Conservation (phyloP, 768 basidiomycete genomes). For the Rhodotorula diobovata region DNA sequence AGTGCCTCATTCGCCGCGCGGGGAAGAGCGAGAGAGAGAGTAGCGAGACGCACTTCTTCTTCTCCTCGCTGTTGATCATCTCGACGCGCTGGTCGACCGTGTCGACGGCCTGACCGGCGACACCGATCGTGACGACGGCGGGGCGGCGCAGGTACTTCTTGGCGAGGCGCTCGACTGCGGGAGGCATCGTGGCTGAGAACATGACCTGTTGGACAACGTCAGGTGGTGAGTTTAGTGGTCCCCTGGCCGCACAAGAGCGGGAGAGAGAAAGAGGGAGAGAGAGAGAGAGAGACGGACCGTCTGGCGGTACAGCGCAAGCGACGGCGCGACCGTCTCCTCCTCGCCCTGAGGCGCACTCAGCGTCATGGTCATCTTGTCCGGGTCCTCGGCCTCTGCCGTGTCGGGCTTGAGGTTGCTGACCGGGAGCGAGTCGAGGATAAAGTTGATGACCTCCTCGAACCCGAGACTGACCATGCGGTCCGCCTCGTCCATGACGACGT, state of each 20-base stretch:
- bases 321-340: constrained; percentile 12
- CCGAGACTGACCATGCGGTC: constrained; percentile 98
- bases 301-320: constrained; percentile 38
- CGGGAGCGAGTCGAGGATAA: constrained; percentile 89
- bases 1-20: neutral
- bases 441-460: constrained; percentile 88
- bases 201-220: constrained; percentile 51
- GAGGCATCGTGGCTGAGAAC: constrained; percentile 65
- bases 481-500: constrained; percentile 99
- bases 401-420: constrained; percentile 82
- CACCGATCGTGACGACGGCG: constrained; percentile 94
- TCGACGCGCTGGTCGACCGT: constrained; percentile 96
- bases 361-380: constrained; percentile 72
- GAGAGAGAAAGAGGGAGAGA: neutral
- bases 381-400: constrained; percentile 57
- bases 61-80: constrained; percentile 85
- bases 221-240: neutral
- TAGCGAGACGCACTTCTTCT: constrained; percentile 69
- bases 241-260: no score
- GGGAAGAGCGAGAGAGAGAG: constrained; percentile 48
- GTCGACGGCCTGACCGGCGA: constrained; percentile 94
- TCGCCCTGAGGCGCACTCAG: constrained; percentile 39
- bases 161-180: constrained; percentile 59
- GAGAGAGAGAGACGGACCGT: constrained; percentile 26
- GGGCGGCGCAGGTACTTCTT: constrained; percentile 89